phyloP scores from a whole-genome alignment of 352 stramenopile genomes.

The Phytophthora hybrid region DNA sequence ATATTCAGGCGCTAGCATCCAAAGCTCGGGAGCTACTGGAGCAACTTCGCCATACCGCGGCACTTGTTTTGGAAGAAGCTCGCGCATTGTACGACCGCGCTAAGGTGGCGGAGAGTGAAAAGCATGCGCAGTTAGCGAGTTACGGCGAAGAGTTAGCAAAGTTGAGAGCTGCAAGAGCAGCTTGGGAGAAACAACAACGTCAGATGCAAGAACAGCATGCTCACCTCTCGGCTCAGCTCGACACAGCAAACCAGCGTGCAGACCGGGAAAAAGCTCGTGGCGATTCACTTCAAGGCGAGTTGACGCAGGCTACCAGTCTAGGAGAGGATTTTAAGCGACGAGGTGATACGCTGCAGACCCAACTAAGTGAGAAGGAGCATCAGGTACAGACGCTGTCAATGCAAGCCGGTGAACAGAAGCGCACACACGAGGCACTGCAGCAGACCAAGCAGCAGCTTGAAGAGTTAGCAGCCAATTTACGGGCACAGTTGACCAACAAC shows the following conservation, averaged over 20 bases:
- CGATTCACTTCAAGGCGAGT: slow-evolving; percentile 62
- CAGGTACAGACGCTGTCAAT: slow-evolving; percentile 67
- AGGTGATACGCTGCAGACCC: slow-evolving; percentile 52
- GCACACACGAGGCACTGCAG: slow-evolving; percentile 57
- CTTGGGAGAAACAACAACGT: slow-evolving; percentile 61
- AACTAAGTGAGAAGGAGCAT: slow-evolving; percentile 64
- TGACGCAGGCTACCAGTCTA: slow-evolving; percentile 36
- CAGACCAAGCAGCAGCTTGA: slow-evolving; percentile 81
- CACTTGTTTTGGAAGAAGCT: slow-evolving; percentile 73
- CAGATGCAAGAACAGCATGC: slow-evolving; percentile 58
- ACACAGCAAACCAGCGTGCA: slow-evolving; percentile 48
- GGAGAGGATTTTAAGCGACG: slow-evolving; percentile 63
- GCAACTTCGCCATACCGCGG: slow-evolving; percentile 58
- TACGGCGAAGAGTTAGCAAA: slow-evolving; percentile 71
- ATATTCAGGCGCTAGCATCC: slow-evolving; percentile 48
- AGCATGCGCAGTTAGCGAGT: slow-evolving; percentile 81
- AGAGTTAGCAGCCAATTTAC: slow-evolving; percentile 61
- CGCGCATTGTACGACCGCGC: slow-evolving; percentile 76
- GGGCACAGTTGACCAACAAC: slow-evolving; percentile 67
- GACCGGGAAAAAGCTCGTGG: slow-evolving; percentile 37
- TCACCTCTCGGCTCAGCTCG: slow-evolving; percentile 51
- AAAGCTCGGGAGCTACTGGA: slow-evolving; percentile 57
- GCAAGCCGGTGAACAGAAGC: slow-evolving; percentile 65
- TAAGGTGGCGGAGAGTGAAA: slow-evolving; percentile 79
- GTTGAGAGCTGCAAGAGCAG: slow-evolving; percentile 55